These are phyloP conservation scores for Fusarium zealandicum DNA, from an alignment of 2,329 filamentous ascomycete genomes.

Conservation along the genomic window DNA sequence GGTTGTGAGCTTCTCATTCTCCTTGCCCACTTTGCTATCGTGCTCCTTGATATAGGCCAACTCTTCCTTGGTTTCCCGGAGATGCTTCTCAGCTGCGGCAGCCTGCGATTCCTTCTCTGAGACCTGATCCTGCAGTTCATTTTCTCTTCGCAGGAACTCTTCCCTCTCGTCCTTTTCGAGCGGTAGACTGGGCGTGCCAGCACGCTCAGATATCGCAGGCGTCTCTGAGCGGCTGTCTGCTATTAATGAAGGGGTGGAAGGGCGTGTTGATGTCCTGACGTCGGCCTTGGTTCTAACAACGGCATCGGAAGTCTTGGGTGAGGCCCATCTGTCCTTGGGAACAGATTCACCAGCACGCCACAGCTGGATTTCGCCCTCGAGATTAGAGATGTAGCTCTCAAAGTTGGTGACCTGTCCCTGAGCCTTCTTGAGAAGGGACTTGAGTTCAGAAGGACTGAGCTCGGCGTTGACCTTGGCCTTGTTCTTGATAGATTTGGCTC, in stretches of 20 bases:
- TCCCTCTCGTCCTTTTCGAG: slow-evolving; percentile 97
- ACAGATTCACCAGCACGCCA: slow-evolving; percentile 92
- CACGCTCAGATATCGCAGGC: slow-evolving; percentile 75
- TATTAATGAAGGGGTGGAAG: slow-evolving; percentile 60
- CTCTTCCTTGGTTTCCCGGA: slow-evolving; percentile 87
- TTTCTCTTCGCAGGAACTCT: slow-evolving; percentile 92
- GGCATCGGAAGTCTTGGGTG: slow-evolving; percentile 63
- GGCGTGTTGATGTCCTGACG: slow-evolving; percentile 53
- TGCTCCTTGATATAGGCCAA: slow-evolving; percentile 85
- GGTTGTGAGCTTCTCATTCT: slow-evolving; percentile 84
- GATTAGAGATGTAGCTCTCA: slow-evolving; percentile 80
- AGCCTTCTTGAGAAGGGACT: slow-evolving; percentile 88
- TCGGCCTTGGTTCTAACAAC: slow-evolving; percentile 51
- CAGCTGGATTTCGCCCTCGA: slow-evolving; percentile 83
- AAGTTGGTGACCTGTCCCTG: slow-evolving; percentile 89
- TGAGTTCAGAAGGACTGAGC: slow-evolving; percentile 93
- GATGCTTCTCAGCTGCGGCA: slow-evolving; percentile 77
- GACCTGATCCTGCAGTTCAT: slow-evolving; percentile 95
- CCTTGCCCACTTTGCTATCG: slow-evolving; percentile 80
- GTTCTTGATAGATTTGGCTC: slow-evolving; percentile 99
- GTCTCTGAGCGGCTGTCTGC: slow-evolving; percentile 69
- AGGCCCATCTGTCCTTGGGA: slow-evolving; percentile 87
- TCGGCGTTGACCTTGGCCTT: slow-evolving; percentile 99
- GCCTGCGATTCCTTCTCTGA: slow-evolving; percentile 90
- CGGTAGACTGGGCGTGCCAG: slow-evolving; percentile 84